Percentiles rank a stretch among this genome's conserved stretches.
phyloP scores from a whole-genome alignment of 139 green algal genomes.

The Picochlorum sp. region DNA sequence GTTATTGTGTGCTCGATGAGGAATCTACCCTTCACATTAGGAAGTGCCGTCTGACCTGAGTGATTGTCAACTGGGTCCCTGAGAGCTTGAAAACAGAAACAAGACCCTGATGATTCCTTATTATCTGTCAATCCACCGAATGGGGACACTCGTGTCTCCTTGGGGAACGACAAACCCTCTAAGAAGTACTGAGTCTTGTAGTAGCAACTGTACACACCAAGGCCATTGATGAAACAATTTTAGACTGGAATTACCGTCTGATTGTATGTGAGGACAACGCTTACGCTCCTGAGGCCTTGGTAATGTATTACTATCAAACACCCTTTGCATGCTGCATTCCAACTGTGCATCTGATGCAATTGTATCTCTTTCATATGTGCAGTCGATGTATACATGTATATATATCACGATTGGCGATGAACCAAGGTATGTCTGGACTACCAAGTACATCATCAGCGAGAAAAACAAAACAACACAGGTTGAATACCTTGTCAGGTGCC shows the following conservation, averaged over 20 bases:
- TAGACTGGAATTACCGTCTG: slow-evolving; percentile 41
- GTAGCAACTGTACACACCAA: neutral
- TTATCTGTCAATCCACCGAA: slow-evolving; percentile 41
- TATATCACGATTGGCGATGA: no score
- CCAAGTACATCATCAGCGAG: no score
- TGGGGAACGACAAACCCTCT: slow-evolving; percentile 33
- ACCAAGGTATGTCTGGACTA: no score
- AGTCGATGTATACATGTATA: no score
- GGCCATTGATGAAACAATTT: slow-evolving; percentile 11
- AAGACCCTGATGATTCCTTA: slow-evolving; percentile 25
- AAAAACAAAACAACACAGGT: no score
- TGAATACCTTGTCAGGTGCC: no score
- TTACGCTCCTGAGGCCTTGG: slow-evolving; percentile 3
- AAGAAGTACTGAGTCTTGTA: slow-evolving; percentile 38
- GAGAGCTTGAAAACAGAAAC: neutral
- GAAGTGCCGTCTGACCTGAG: slow-evolving; percentile 46
- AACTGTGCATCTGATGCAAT: no score
- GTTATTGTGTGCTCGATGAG: slow-evolving; percentile 17
- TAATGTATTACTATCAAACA: neutral
- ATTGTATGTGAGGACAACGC: slow-evolving; percentile 19
- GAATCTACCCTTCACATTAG: slow-evolving; percentile 24
- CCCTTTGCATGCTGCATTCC: no score
- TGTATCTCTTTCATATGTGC: no score
- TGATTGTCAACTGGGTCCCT: slow-evolving; percentile 27
- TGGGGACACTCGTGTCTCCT: neutral